These are phyloP conservation scores for Geranium incanum DNA, from an alignment of 441 rosid genomes.

Conservation along the genomic window DNA sequence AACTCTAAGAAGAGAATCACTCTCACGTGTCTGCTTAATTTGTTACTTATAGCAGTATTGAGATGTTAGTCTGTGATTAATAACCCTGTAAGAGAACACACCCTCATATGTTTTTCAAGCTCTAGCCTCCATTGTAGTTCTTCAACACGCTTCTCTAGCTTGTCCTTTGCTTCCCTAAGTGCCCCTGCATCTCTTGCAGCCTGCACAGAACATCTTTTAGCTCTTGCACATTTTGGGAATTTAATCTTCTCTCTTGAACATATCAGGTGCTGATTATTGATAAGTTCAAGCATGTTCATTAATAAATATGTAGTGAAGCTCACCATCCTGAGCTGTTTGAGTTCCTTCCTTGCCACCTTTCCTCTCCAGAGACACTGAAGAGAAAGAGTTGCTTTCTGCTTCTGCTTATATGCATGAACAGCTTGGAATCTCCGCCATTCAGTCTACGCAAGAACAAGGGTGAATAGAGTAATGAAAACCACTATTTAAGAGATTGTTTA, in stretches of 20 bases:
- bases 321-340: conserved; percentile 58
- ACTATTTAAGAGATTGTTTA: not conserved
- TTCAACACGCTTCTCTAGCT: conserved; percentile 70
- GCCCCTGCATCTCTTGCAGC: conserved; percentile 86
- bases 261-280: not conserved
- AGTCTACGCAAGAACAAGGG: conserved; percentile 32
- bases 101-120: conserved; percentile 61
- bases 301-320: conserved; percentile 14
- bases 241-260: not conserved
- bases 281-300: conserved; percentile 7
- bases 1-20: not conserved
- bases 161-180: conserved; percentile 73
- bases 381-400: conserved; percentile 41
- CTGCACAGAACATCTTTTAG: conserved; percentile 27
- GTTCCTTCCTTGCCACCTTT: conserved; percentile 56
- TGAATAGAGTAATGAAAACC: conserved; percentile 10
- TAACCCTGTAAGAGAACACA: conserved; percentile 19
- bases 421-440: conserved; percentile 47
- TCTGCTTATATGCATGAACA: conserved; percentile 35
- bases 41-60: not conserved
- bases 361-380: conserved; percentile 62
- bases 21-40: not conserved
- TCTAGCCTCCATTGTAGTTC: conserved; percentile 65
- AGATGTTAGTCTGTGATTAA: not conserved
- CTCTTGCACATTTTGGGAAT: conserved; percentile 2